Evolutionary conservation across 116 monocot species (phyloP).

Genomic region (Cymodocea nodosa): DNA sequence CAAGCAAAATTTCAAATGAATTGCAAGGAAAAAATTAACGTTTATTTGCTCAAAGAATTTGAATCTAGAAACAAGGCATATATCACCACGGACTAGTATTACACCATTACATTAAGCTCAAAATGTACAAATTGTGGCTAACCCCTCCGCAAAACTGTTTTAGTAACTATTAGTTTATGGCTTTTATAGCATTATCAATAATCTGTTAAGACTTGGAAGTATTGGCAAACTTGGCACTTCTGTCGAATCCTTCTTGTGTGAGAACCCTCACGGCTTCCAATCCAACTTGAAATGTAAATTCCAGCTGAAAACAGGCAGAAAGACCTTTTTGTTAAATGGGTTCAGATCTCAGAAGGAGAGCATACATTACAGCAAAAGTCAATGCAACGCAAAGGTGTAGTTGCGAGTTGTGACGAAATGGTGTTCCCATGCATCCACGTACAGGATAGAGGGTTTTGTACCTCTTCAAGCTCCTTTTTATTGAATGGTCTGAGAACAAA

Average conservation of each 20-base stretch:
- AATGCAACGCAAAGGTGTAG: too few species aligned
- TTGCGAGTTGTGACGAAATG: not conserved
- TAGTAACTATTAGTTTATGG: not conserved
- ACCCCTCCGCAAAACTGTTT: not conserved
- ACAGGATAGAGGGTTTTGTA: slow-evolving; percentile 9
- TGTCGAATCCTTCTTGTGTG: slow-evolving; percentile 60
- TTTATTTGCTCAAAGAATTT: too few species aligned
- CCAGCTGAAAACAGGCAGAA: slow-evolving; percentile 41
- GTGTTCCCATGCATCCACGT: not conserved
- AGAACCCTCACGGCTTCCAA: slow-evolving; percentile 55
- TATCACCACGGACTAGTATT: too few species aligned
- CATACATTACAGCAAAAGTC: too few species aligned
- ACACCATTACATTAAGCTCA: too few species aligned
- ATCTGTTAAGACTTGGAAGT: slow-evolving; percentile 32
- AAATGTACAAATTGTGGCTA: too few species aligned
- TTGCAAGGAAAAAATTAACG: too few species aligned
- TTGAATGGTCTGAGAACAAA: slow-evolving; percentile 84
- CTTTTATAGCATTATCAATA: not conserved
- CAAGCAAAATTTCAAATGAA: too few species aligned
- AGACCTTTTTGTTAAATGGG: not conserved
- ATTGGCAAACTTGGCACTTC: slow-evolving; percentile 75
- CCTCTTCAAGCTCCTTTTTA: slow-evolving; percentile 78
- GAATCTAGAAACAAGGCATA: too few species aligned
- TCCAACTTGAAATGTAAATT: slow-evolving; percentile 58
- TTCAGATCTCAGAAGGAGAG: not conserved